Evolutionary conservation across 1,284 basidiomycete species (phyloP), one percentile per base, ranked within the genome.

Genomic region (Coriolopsis trogii): DNA sequence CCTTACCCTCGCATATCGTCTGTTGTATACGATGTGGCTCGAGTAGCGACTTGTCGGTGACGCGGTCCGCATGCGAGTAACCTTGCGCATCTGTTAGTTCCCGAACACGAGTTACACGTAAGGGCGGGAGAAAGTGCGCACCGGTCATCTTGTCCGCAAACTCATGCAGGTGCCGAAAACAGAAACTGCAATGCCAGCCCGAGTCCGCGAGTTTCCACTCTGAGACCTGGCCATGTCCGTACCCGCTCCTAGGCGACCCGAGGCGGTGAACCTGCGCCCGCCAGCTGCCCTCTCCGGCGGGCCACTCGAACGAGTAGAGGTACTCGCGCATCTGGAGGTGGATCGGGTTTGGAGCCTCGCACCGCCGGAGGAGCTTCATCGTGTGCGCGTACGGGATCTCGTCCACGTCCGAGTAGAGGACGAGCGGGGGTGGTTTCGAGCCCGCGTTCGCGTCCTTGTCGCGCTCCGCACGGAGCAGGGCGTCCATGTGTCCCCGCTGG

Each of bases 321-420:
- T 80, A 89, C 60, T 85, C 82, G 34, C 78, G 77, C 55, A 89
- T 70, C 58, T 85, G 81, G 3, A 89, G 76, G 60, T 89, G 87
- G 15, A 90, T 70, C 4, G 78, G 73, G 16, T 66, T 55, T 3
- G 79, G 79, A 56, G 80, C 82, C 40, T 79, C 74, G 65, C 87
- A 90, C n/a, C 71, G 63, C 51, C 77, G 75, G 36, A 89, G 72
- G 0, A 90, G 75, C 18, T 70, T 60, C 8, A 87, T 65, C 13
- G 87, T 83, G 52, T 80, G 75, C 15, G 70, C 64, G 0, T 80
- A 76, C 4, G 85, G 81, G 44, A 89, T 77, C 67, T 89, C 87
- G 67, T 89, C 87, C 13, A 88, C 71, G 64, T 91, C 87, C 7
- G 82, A 80, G 75, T 86, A 82, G 52, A 89, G 65, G 26, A 89